Base-by-base conservation (phyloP, 2,329 filamentous ascomycete genomes). In the Rutstroemia sp. region DNA sequence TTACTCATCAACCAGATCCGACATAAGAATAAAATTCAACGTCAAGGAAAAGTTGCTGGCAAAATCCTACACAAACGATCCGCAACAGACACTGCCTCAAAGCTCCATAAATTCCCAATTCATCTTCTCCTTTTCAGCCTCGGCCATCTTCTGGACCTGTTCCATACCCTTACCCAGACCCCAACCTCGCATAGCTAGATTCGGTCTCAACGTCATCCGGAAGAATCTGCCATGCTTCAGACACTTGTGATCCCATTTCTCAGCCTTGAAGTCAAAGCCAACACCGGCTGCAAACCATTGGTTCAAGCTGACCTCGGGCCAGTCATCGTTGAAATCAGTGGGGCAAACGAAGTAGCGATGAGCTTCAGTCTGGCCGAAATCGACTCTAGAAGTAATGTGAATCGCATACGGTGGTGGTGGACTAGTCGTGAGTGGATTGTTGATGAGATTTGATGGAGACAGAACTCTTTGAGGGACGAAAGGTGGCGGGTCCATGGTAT, bases 221-320 rank as follows among this genome's bases (percentile, higher is more conserved):
- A 65, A 67, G 50, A 67, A 67, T 23, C 41, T 62, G 10, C 52
- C 52, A 56, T 67, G 56, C 21, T 56, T 38, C 34, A 48, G 25
- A 34, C 66, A 67, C 48, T 67, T 67, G 25, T 67, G 19, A 57
- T 67, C 64, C 65, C 65, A 67, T 47, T 64, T 63, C 58, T 65
- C 63, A 12, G 62, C 61, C 44, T 59, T 61, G 51, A 65, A 55
- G 41, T 59, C 61, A 55, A 67, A 67, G 8, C 56, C 54, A 18
- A 59, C 51, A 9, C 66, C 66, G 34, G 56, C 41, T 6, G 61
- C 64, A 53, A 63, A 68, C 65, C 65, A 68, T 16, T 68, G 63
- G 2, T 57, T 37, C 10, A 60, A 38, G 16, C 58, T 57, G 14
- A 63, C 58, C 52, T 68, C 66, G 5, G 48, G 47, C 66, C 66